A percentile compares a stretch with the other conserved stretches of the same genome.
Evolutionary conservation across 495 filamentous ascomycete genomes (phyloP).

Genomic region (Ramalina intermedia): DNA sequence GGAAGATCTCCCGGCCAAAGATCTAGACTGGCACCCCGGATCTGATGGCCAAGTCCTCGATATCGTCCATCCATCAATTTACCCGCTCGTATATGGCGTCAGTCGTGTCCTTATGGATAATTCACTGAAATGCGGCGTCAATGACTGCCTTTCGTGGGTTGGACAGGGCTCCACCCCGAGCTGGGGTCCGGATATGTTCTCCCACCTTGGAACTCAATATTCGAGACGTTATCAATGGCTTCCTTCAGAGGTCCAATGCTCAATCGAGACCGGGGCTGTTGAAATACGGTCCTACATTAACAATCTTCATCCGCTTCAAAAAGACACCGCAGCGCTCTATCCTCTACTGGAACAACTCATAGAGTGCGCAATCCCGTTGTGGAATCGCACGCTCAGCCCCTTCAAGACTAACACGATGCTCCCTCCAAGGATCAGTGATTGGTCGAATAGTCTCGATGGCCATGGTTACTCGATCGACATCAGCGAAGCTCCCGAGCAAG

Average conservation of each 20-base stretch:
- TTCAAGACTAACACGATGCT: constrained; percentile 2
- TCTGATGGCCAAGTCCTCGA: constrained; percentile 41
- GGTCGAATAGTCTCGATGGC: constrained; percentile 4
- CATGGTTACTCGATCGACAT: constrained; percentile 9
- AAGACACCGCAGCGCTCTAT: constrained; percentile 31
- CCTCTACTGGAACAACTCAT: constrained; percentile 35
- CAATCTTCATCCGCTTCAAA: constrained; percentile 36
- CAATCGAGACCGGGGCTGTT: constrained; percentile 13
- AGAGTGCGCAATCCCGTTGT: constrained; percentile 33
- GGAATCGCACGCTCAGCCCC: constrained; percentile 27
- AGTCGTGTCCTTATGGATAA: constrained; percentile 29
- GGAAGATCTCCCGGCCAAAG: constrained; percentile 28
- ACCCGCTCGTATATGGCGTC: constrained; percentile 40
- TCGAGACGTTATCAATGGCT: constrained; percentile 41
- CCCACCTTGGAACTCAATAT: neutral
- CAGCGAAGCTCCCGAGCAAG: constrained; percentile 6
- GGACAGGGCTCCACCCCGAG: constrained; percentile 25
- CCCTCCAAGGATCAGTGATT: neutral
- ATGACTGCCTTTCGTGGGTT: constrained; percentile 25
- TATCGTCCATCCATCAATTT: constrained; percentile 48
- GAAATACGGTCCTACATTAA: constrained; percentile 41
- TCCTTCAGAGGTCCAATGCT: constrained; percentile 37
- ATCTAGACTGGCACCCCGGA: constrained; percentile 45
- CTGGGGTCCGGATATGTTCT: neutral
- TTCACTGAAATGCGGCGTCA: constrained; percentile 18